Evolutionary conservation across 768 basidiomycete species (phyloP), one percentile per base, ranked within the genome.

Genomic region (Cystofilobasidium bisporidii): DNA sequence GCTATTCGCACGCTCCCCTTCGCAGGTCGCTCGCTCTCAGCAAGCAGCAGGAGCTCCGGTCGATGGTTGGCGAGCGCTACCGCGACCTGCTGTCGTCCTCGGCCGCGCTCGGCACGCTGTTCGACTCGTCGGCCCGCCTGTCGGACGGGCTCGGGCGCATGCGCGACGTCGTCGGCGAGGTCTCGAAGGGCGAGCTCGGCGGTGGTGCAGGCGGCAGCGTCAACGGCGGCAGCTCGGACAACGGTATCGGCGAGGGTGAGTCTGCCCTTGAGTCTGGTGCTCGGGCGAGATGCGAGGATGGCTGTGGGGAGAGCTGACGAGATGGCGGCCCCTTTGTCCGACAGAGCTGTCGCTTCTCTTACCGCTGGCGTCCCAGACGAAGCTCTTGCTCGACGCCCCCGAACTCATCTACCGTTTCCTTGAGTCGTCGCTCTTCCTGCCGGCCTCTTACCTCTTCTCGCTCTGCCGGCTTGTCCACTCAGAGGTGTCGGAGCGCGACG

Each of bases 61-160:
- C 57, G 41, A 69, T 64, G 63, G 68, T 68, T 22, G 68, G 68
- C 20, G 68, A 64, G 45, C 63, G 68, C 24, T 69, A 69, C 26
- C 56, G 68, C 10, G 68, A 69, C 45, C 63, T 69, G 9, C 63
- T 69, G 22, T 69, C 68, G 24, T 69, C 68, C 1, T 69, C 68
- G 15, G 63, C 33, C 3, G 68, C 68, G 30, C 63, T 69, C 38
- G 63, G 56, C 1, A 69, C 68, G 40, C 62, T 69, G 28, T 69
- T 65, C 41, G 45, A 40, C 26, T 60, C 68, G 9, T 69, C 68
- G 17, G 40, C 45, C 24, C 38, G 57, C 30, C 62, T 69, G 1
- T 69, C 68, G 38, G 28, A 32, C 2, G 63, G 68, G 20, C 63
- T 69, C 57, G 58, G 61, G 41, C 47, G 57, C 28, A 68, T 68